These are phyloP conservation scores for Penicillium hordei DNA, from an alignment of 2,329 filamentous ascomycete genomes.

Conservation along the genomic window DNA sequence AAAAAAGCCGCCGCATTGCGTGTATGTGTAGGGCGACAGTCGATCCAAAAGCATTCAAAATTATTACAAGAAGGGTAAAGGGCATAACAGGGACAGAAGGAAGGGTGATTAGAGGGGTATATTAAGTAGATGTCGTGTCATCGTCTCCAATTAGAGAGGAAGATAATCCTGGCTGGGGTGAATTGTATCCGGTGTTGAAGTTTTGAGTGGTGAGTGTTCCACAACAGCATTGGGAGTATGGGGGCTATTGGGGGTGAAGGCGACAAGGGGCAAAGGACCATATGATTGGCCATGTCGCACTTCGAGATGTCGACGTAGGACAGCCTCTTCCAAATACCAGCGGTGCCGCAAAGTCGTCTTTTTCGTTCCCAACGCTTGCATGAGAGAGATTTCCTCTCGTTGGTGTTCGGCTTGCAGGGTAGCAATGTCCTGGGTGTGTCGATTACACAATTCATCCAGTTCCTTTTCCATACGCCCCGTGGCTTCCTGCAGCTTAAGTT, in stretches of 20 bases:
- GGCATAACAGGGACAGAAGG: constrained; percentile 7
- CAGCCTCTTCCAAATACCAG: constrained; percentile 47
- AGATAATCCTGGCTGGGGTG: background rate
- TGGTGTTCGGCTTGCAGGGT: constrained; percentile 39
- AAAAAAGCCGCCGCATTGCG: constrained; percentile 25
- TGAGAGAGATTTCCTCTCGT: constrained; percentile 32
- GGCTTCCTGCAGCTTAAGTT: constrained; percentile 42
- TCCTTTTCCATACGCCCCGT: constrained; percentile 42
- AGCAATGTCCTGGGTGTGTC: constrained; percentile 34
- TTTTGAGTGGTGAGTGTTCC: constrained; percentile 14
- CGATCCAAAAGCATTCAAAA: constrained; percentile 14
- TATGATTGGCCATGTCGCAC: constrained; percentile 36
- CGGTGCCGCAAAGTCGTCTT: constrained; percentile 36
- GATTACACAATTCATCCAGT: constrained; percentile 35
- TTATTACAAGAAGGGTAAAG: constrained; percentile 24
- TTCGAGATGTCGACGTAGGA: constrained; percentile 42
- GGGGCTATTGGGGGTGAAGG: constrained; percentile 36
- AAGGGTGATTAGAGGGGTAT: constrained; percentile 13
- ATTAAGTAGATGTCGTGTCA: constrained; percentile 2
- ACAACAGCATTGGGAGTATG: constrained; percentile 33
- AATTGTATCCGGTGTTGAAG: constrained; percentile 6
- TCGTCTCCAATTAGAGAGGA: constrained; percentile 2
- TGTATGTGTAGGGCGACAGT: constrained; percentile 14
- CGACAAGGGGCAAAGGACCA: constrained; percentile 40
- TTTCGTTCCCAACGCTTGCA: constrained; percentile 36